Percentiles rank a stretch among this genome's conserved stretches.
Evolutionary conservation across 1,284 basidiomycete species (phyloP).

Genomic region (Austroboletus olivaceoglutinosus): DNA sequence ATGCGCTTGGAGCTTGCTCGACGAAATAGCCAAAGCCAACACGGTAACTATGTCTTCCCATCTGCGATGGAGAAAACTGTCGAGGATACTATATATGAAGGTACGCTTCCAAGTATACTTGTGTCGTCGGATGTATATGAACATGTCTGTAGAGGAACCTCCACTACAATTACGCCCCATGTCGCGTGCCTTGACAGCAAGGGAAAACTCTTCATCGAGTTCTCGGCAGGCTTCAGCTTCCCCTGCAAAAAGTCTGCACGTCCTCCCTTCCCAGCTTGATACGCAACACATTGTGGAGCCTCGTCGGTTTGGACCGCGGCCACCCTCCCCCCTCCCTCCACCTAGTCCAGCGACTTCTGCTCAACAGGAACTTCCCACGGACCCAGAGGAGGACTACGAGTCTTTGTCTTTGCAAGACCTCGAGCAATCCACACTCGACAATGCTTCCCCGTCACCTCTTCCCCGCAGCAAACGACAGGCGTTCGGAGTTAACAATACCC

Average conservation of each 20-base stretch:
- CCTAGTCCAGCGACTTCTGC: conserved; percentile 35
- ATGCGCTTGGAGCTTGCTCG: conserved; percentile 75
- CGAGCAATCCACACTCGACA: conserved; percentile 27
- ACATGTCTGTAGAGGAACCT: conserved; percentile 51
- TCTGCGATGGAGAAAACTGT: conserved; percentile 45
- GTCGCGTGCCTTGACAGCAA: conserved; percentile 47
- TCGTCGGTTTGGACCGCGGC: conserved; percentile 67
- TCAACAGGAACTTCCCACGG: conserved; percentile 38
- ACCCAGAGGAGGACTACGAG: conserved; percentile 45
- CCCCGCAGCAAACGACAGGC: conserved; percentile 68
- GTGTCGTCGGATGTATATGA: not conserved
- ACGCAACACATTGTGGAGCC: conserved; percentile 48
- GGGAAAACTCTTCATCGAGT: conserved; percentile 41
- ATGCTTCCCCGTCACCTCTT: conserved; percentile 44
- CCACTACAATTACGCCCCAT: conserved; percentile 51
- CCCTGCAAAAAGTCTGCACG: conserved; percentile 20
- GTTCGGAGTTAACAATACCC: conserved; percentile 52
- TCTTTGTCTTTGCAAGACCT: conserved; percentile 32
- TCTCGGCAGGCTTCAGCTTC: conserved; percentile 39
- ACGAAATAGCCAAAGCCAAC: conserved; percentile 76
- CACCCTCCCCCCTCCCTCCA: conserved; percentile 63
- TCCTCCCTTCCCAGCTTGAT: conserved; percentile 27
- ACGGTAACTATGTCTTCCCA: conserved; percentile 42
- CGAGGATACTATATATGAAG: conserved; percentile 74
- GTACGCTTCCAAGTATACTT: conserved; percentile 35